Base-by-base conservation (phyloP, 2,329 filamentous ascomycete species). In the Catunica adiposa region DNA sequence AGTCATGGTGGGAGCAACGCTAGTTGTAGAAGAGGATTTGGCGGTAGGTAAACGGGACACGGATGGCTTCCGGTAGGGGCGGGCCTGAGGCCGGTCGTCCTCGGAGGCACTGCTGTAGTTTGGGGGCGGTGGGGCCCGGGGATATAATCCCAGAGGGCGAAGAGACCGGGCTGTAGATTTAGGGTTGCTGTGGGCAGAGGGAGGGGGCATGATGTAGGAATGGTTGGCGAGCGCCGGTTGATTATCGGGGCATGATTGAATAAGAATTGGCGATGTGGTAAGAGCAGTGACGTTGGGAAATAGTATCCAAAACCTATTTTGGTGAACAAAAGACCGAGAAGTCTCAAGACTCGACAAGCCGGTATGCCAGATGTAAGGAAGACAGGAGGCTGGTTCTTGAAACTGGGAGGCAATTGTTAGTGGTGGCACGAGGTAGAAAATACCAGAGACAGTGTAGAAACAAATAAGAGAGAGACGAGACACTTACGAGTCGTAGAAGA, bases 141-240 rank as follows among this genome's bases (percentile, higher is more conserved):
- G 29, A 31, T 55, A 56, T 8, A 51, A 15, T 44, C 47, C 17
- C 1, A 47, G 54, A 5, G 37, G 23, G 15, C 54, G 34, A n/a
- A 56, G 54, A 17, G 20, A 23, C 15, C 54, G 54, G 23, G 54
- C 54, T 26, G 54, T 56, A 17, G 54, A 56, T 9, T n/a, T 51
- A 15, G 34, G 17, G 34, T 56, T 56, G 17, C 23, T 42, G 26
- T 56, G 54, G 47, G 54, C 47, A 3, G 54, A 52, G 29, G 46
- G 54, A 20, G 54, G 54, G 29, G 54, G 46, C 54, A 56, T 56
- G 23, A 44, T 46, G 11, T 44, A 22, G 40, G 40, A 17, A n/a
- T 17, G 15, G 8, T 17, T 44, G 40, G 40, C 20, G 11, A 11
- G 29, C 29, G 29, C 29, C 29, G 29, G 29, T 5, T 4, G 40